A percentile compares a stretch with the other conserved stretches of the same genome.
Conservation (phyloP, 495 filamentous ascomycete species). For the Barbatosphaeria neglecta region DNA sequence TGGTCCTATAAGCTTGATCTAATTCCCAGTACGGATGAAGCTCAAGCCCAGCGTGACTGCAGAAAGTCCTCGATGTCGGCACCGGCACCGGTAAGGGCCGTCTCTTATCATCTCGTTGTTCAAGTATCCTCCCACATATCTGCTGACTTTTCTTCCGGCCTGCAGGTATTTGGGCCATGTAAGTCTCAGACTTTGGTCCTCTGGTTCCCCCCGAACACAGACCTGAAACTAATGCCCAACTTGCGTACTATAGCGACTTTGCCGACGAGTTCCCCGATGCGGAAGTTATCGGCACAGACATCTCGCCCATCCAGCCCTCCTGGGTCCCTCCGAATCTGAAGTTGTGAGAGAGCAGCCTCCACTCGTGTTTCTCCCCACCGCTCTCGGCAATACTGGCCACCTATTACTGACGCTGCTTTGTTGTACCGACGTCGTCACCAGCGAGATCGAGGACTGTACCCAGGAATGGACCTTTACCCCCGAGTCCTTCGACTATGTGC, state of each 20-base stretch:
- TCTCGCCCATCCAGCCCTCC: constrained; percentile 35
- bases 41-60: too few species aligned
- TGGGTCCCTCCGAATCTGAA: constrained; percentile 35
- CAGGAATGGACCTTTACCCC: constrained; percentile 32
- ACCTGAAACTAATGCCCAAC: background rate
- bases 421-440: background rate
- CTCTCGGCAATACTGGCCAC: background rate
- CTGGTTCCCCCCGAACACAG: background rate
- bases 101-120: background rate
- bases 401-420: too few species aligned
- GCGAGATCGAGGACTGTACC: constrained; percentile 38
- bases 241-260: constrained; percentile 47
- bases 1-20: too few species aligned
- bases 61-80: constrained; percentile 47
- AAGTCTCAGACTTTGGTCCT: constrained; percentile 1
- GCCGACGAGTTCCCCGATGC: constrained; percentile 42
- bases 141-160: background rate
- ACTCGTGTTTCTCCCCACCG: too few species aligned
- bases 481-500: constrained; percentile 42
- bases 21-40: too few species aligned
- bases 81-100: constrained; percentile 31
- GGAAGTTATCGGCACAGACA: constrained; percentile 43
- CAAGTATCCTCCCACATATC: background rate
- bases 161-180: constrained; percentile 21
- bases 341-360: too few species aligned